These are phyloP conservation scores for Lipomyces anomalus DNA, from an alignment of 805 yeast genomes.

Conservation along the genomic window DNA sequence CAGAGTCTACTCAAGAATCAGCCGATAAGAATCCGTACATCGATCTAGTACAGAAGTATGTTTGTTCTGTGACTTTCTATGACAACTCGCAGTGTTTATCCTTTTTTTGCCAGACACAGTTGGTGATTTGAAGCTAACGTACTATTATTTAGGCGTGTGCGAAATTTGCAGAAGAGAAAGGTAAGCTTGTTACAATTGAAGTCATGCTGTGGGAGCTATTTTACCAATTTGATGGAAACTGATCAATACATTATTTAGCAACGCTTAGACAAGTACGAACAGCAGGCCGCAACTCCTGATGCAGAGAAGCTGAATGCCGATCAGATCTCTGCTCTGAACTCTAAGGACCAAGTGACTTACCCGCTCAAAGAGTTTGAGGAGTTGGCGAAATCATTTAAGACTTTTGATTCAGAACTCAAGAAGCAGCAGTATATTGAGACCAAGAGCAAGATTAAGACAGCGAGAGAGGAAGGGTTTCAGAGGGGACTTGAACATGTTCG, in stretches of 20 bases:
- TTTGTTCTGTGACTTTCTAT: not conserved
- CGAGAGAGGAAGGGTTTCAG: constrained; percentile 15
- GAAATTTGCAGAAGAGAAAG: constrained; percentile 36
- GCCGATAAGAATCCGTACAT: constrained; percentile 15
- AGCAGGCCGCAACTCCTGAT: constrained; percentile 26
- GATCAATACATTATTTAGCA: constrained; percentile 4
- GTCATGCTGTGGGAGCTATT: not conserved
- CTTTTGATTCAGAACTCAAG: constrained; percentile 18
- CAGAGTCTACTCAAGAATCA: too few species aligned
- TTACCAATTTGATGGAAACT: not conserved
- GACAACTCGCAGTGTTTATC: not conserved
- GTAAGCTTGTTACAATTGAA: constrained; percentile 2
- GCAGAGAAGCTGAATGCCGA: constrained; percentile 32
- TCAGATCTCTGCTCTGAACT: constrained; percentile 33
- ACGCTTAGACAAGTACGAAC: constrained; percentile 34
- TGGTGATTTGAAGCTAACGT: too few species aligned
- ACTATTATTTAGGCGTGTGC: constrained; percentile 30
- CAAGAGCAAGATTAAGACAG: constrained; percentile 7
- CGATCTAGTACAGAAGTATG: constrained; percentile 18
- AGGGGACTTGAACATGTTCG: constrained; percentile 24
- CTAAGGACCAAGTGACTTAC: constrained; percentile 32
- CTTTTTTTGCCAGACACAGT: too few species aligned
- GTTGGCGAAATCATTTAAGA: constrained; percentile 24
- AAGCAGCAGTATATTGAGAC: constrained; percentile 6
- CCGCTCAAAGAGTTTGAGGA: constrained; percentile 36